Evolutionary conservation across 164 flowering plant genomes (phyloP), one percentile per base, ranked within the genome.

Genomic region (Chloranthus sessilifolius): DNA sequence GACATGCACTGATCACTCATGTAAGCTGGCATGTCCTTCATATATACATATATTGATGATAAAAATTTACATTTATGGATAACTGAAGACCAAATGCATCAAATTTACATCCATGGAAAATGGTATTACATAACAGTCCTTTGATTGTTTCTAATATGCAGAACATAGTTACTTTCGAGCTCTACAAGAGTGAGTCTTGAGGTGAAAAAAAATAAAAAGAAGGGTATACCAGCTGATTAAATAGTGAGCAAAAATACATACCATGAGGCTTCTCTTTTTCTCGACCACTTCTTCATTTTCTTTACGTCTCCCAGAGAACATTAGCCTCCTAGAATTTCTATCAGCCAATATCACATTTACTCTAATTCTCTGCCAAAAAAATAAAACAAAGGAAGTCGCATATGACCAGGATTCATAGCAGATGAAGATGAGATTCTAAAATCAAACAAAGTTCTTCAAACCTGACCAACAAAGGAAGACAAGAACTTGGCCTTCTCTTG

Each of bases 381-480:
- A 25, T 70, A 59, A 34, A 52, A 19, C 4, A 16, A 25, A 26
- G 10, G 30, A 27, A 12, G 6, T 17, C 51, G 16, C 49, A 12
- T 16, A 15, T 16, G 5, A 17, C 9, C 3, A 16, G 19, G 12
- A 34, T 7, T 21, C 17, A 21, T 21, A 4, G 10, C 12, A 20
- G 1, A 15, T 4, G 27, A 15, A 10, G 3, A 43, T 2, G 2
- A 1, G 16, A 10, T 15, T 22, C 25, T 15, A 17, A 25, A 24
- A 50, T 11, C 7, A 22, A 35, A 42, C 20, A 20, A 29, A 27
- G 45, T 53, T 17, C 21, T 47, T 50, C 79, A 55, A 47, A 88
- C 99, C 96, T 81, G 94, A 38, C 95, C 92, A 70, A 92, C 63
- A 69, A 82, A 92, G 12, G 95, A 83, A 51, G 95, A 82, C 52